phyloP scores from a whole-genome alignment of 176 grass and related monocot species.

The Phragmites australis region DNA sequence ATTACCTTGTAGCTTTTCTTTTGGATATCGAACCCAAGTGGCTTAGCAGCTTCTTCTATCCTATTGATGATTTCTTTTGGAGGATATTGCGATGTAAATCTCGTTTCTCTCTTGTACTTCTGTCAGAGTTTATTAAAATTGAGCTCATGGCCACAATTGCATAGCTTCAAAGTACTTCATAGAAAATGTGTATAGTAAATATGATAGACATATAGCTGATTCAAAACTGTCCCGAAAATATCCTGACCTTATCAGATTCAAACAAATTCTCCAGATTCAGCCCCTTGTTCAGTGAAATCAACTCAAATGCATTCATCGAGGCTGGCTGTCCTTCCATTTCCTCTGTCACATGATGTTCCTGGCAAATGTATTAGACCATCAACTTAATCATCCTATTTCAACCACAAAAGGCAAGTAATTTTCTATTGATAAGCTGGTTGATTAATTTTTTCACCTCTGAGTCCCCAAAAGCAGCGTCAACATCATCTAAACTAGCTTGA shows the following conservation, averaged over 20 bases:
- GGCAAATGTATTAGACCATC: constrained; percentile 12
- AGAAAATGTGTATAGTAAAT: background rate
- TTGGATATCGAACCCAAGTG: constrained; percentile 86
- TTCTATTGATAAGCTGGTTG: constrained; percentile 21
- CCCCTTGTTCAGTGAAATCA: constrained; percentile 79
- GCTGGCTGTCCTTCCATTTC: constrained; percentile 74
- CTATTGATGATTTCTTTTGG: constrained; percentile 76
- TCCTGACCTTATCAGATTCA: constrained; percentile 69
- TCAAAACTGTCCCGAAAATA: background rate
- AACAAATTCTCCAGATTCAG: constrained; percentile 89
- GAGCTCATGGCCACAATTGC: background rate
- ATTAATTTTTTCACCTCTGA: constrained; percentile 65
- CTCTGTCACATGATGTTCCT: constrained; percentile 77
- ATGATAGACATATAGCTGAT: background rate
- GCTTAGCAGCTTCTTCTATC: constrained; percentile 86
- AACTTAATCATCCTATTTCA: constrained; percentile 27
- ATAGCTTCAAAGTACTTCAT: background rate
- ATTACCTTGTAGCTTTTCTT: constrained; percentile 93
- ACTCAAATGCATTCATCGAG: constrained; percentile 80
- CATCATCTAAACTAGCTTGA: constrained; percentile 61
- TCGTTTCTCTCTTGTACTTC: constrained; percentile 82
- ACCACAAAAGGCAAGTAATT: background rate
- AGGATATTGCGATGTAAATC: constrained; percentile 73
- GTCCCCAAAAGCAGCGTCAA: constrained; percentile 79
- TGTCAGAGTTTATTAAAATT: constrained; percentile 32